Percentiles rank a stretch among this genome's conserved stretches.
Evolutionary conservation across 768 basidiomycete species (phyloP).

Genomic region (Leccinum boreale): DNA sequence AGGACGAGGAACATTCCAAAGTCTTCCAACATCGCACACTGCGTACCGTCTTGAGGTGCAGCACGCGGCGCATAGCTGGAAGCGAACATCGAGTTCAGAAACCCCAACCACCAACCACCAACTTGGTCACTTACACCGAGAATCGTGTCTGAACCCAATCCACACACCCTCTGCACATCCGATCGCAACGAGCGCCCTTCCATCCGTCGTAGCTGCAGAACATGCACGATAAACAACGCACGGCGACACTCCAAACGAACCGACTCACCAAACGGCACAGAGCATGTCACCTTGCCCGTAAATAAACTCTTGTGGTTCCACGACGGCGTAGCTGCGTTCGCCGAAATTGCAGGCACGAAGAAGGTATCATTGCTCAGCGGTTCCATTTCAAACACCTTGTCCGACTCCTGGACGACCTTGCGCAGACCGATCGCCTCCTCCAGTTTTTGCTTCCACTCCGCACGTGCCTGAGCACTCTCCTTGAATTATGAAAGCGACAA

Average conservation of each 20-base stretch:
- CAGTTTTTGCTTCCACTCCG: conserved; percentile 88
- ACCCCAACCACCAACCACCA: neutral
- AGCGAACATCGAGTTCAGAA: conserved; percentile 8
- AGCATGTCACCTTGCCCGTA: conserved; percentile 88
- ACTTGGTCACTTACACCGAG: conserved; percentile 52
- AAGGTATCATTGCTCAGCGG: conserved; percentile 89
- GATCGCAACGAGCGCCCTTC: conserved; percentile 83
- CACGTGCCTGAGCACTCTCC: conserved; percentile 68
- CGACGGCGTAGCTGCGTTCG: conserved; percentile 43
- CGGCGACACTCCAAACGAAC: neutral
- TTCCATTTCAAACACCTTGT: conserved; percentile 92
- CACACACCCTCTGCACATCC: conserved; percentile 95
- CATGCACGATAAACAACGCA: conserved; percentile 7
- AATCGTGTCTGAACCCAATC: conserved; percentile 90
- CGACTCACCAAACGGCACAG: conserved; percentile 79
- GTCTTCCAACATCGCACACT: conserved; percentile 93
- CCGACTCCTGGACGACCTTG: conserved; percentile 85
- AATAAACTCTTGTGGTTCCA: conserved; percentile 70
- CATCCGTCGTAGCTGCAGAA: conserved; percentile 70
- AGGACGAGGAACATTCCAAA: conserved; percentile 96
- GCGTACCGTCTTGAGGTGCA: conserved; percentile 94
- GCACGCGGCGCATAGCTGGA: conserved; percentile 84
- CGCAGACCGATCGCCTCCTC: conserved; percentile 85
- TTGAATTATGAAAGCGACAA: neutral
- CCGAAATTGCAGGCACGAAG: conserved; percentile 63